phyloP scores from a whole-genome alignment of 768 basidiomycete species.

The Amanita polypyramis region DNA sequence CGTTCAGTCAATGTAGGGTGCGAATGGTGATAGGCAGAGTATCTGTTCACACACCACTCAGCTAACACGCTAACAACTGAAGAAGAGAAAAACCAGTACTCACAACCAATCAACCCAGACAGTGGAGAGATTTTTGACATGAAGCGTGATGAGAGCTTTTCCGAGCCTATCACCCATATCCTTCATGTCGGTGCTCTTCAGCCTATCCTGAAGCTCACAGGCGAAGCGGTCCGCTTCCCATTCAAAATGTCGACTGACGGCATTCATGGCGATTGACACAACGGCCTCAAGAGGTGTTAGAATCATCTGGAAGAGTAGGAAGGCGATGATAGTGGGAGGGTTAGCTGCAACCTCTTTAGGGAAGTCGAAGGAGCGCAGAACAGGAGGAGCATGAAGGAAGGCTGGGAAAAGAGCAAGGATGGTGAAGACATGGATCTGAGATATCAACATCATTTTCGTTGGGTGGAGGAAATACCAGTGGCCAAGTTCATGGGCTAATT shows the following conservation, averaged over 20 bases:
- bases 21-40: slow-evolving; percentile 93
- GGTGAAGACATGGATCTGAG: slow-evolving; percentile 80
- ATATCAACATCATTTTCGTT: slow-evolving; percentile 76
- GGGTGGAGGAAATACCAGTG: slow-evolving; percentile 95
- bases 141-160: slow-evolving; percentile 72
- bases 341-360: slow-evolving; percentile 46
- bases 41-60: slow-evolving; percentile 33
- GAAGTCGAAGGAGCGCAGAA: slow-evolving; percentile 79
- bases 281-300: slow-evolving; percentile 71
- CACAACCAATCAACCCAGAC: slow-evolving; percentile 93
- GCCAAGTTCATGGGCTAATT: slow-evolving; percentile 82
- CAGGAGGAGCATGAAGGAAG: slow-evolving; percentile 70
- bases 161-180: slow-evolving; percentile 85
- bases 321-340: slow-evolving; percentile 78
- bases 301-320: slow-evolving; percentile 87
- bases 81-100: slow-evolving; percentile 19
- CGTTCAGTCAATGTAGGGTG: slow-evolving; percentile 93
- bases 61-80: slow-evolving; percentile 1
- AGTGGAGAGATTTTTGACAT: slow-evolving; percentile 87
- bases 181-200: slow-evolving; percentile 46
- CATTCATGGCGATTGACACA: slow-evolving; percentile 66
- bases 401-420: slow-evolving; percentile 86
- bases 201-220: slow-evolving; percentile 51
- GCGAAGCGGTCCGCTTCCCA: slow-evolving; percentile 91
- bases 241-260: slow-evolving; percentile 78